Evolutionary conservation across 148 eudicot genomes (phyloP), one percentile per base, ranked within the genome.

Genomic region (Bassia scoparia): DNA sequence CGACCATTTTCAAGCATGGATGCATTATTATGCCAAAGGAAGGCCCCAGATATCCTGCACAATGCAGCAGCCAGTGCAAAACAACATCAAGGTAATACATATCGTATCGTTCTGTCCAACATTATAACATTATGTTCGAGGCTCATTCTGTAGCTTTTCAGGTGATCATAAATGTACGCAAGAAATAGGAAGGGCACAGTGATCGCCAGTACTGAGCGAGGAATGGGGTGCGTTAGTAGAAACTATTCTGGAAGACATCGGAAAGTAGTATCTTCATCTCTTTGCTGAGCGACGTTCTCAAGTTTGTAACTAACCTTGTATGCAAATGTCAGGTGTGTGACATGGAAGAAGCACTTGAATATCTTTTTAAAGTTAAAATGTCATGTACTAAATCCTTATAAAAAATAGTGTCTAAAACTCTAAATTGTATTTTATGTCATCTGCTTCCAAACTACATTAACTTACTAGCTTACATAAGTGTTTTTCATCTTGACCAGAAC

Each of bases 171-270:
- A 93, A 90, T 80, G 94, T 67, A 92, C 98, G 20, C 37, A 90
- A 93, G 98, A 90, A 64, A 90, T 93, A 54, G 98, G 98, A 55
- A 85, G 85, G 75, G 98, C 98, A 38, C 98, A 8, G 96, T 89
- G 21, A 26, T 86, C 31, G 92, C 96, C 7, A 92, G 90, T 21
- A 90, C 92, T 34, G 60, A 71, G 94, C 98, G 98, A 82, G 98
- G 98, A 70, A 90, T 93, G 96, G 70, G 98, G 98, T 71, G 96
- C 98, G n/a, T n/a, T n/a, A 16, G 90, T 93, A 30, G 96, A 93
- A 82, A 84, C 17, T 68, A 83, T 72, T 79, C 77, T 74, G 64
- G 86, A 93, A 83, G 98, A 93, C 74, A 89, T 93, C 35, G 98
- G 98, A 68, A 83, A 82, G 98, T 76, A 35, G 43, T 52, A 62